Evolutionary conservation across 2,329 filamentous ascomycete genomes (phyloP).

Genomic region (Arthrobotrys musiformis): DNA sequence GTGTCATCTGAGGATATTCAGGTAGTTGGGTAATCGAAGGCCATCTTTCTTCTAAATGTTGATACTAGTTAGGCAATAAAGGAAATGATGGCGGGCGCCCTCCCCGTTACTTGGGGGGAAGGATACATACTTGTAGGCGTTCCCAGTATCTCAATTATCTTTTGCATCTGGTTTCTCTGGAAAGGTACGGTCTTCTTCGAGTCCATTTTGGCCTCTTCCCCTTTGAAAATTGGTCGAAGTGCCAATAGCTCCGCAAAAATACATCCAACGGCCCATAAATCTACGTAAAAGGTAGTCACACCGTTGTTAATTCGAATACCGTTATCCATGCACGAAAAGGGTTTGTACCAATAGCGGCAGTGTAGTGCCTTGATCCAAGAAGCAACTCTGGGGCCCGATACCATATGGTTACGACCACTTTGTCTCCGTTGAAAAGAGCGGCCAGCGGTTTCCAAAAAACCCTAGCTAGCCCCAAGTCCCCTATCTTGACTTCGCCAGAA

Average conservation of each 20-base stretch:
- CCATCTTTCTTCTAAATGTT: conserved; percentile 76
- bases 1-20: conserved; percentile 78
- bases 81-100: neutral
- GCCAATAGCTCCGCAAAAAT: conserved; percentile 96
- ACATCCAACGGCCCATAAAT: conserved; percentile 97
- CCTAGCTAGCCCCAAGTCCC: conserved; percentile 89
- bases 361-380: conserved; percentile 93
- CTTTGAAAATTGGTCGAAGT: conserved; percentile 94
- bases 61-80: neutral
- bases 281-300: conserved; percentile 61
- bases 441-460: conserved; percentile 94
- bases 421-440: conserved; percentile 90
- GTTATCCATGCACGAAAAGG: neutral
- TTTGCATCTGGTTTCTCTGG: conserved; percentile 98
- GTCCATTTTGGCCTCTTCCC: conserved; percentile 99
- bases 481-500: conserved; percentile 88
- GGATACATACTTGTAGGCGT: conserved; percentile 73
- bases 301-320: neutral
- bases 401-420: conserved; percentile 99
- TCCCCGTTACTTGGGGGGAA: neutral
- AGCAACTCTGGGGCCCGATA: conserved; percentile 95
- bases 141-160: conserved; percentile 96
- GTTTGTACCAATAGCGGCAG: conserved; percentile 75
- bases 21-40: conserved; percentile 85
- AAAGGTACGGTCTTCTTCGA: conserved; percentile 97